phyloP scores from a whole-genome alignment of 2,329 filamentous ascomycete species.

The Aspergillus brunneoviolaceus region DNA sequence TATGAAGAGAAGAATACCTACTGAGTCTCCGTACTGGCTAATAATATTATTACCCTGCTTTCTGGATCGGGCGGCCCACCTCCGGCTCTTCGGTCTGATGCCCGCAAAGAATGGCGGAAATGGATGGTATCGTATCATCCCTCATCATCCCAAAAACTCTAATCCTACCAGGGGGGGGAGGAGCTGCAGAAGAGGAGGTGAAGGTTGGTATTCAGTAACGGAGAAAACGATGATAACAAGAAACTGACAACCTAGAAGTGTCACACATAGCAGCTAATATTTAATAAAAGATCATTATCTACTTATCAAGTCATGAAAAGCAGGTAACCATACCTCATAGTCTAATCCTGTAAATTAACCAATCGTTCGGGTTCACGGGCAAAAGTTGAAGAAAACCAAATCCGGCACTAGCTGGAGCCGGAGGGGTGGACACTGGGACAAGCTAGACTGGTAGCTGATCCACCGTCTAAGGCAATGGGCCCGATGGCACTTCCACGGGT shows the following conservation, averaged over 20 bases:
- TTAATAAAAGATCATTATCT: too few relatives aligned
- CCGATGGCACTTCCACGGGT: not conserved
- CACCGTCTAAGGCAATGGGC: conserved; percentile 7
- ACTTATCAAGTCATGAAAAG: too few relatives aligned
- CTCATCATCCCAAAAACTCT: not conserved
- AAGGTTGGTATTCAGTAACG: too few relatives aligned
- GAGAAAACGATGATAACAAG: too few relatives aligned
- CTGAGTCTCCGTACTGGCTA: too few relatives aligned
- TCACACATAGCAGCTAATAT: too few relatives aligned
- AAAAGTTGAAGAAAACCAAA: conserved; percentile 4
- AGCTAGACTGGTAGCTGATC: conserved; percentile 7
- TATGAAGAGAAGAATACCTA: too few relatives aligned
- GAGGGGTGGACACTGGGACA: conserved; percentile 22
- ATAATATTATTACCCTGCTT: not conserved
- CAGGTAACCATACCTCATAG: too few relatives aligned
- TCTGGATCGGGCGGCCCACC: conserved; percentile 4
- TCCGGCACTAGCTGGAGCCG: conserved; percentile 18
- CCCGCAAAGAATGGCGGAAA: not conserved
- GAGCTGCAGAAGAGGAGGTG: not conserved
- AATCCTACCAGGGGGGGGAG: not conserved
- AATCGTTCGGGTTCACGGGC: not conserved
- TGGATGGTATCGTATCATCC: not conserved
- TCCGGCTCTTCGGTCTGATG: not conserved
- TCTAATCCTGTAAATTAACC: not conserved
- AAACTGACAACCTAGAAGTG: too few relatives aligned